phyloP scores from a whole-genome alignment of 805 yeast genomes.

The Ogataea angusta region DNA sequence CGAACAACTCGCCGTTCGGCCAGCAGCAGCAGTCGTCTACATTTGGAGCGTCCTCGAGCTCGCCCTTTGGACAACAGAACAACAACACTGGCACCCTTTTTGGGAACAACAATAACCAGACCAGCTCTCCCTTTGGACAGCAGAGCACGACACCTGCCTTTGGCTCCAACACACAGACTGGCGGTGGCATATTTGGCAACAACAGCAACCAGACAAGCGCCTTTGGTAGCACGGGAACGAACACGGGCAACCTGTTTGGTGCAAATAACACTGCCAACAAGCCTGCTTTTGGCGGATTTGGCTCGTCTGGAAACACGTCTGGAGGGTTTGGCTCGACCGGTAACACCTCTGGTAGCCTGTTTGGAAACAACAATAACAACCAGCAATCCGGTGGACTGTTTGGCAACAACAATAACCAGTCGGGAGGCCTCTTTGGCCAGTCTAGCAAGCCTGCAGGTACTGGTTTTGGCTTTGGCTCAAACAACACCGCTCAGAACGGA shows the following conservation, averaged over 20 bases:
- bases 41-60: slow-evolving; percentile 22
- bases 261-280: slow-evolving; percentile 17
- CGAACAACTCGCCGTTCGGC: slow-evolving; percentile 22
- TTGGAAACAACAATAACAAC: slow-evolving; percentile 15
- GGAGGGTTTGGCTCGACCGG: slow-evolving; percentile 11
- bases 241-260: slow-evolving; percentile 14
- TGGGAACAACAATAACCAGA: slow-evolving; percentile 25
- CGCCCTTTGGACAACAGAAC: slow-evolving; percentile 29
- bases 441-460: slow-evolving; percentile 18
- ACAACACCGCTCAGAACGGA: slow-evolving; percentile 30
- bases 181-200: slow-evolving; percentile 17
- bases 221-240: slow-evolving; percentile 11
- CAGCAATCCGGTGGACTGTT: slow-evolving; percentile 37
- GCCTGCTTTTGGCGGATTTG: slow-evolving; percentile 29
- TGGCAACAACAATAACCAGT: slow-evolving; percentile 30
- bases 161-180: slow-evolving; percentile 34
- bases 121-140: slow-evolving; percentile 19
- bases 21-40: slow-evolving; percentile 23
- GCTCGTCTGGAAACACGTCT: slow-evolving; percentile 21
- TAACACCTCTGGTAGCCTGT: slow-evolving; percentile 6
- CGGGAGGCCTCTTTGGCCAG: slow-evolving; percentile 19
- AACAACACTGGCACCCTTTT: slow-evolving; percentile 25
- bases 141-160: slow-evolving; percentile 31
- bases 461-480: slow-evolving; percentile 16
- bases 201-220: slow-evolving; percentile 30